Base-by-base conservation (phyloP, 2,329 filamentous ascomycete genomes). In the Penicillium sclerotiorum region DNA sequence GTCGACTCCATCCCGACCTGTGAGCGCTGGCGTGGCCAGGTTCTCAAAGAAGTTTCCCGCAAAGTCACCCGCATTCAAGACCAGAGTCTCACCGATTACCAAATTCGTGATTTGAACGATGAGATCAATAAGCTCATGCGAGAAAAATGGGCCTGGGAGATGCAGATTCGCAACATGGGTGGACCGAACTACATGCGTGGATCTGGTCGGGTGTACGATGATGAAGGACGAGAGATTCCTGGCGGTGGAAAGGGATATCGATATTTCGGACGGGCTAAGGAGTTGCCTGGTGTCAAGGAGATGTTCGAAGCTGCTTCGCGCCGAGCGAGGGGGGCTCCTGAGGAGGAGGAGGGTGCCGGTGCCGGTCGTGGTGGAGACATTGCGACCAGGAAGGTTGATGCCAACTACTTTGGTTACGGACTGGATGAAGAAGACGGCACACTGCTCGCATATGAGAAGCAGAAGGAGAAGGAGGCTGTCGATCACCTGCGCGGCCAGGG, bases 81-180 rank as follows among this genome's bases (percentile, higher is more conserved):
- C 63, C 78, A 84, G 8, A 86, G 87, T 39, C 81, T 99, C n/a
- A 90, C 85, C 73, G 94, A 99, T 79, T 97, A 89, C 77, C 94
- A 97, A 79, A 90, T 99, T 72, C 87, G 94, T 66, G 94, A 99
- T 73, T 80, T 99, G 68, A 99, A 99, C 77, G 94, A 99, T 73
- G 94, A 99, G 75, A 95, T 99, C 80, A 99, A 99, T 80, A 95
- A 96, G 76, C 82, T 96, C 55, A 96, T 99, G 90, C 86, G 91
- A 57, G 94, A 99, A 78, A 99, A 99, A 75, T 91, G 95, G 81
- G 92, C 95, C 82, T 99, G 94, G 94, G 94, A 99, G 78, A 84
- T 94, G 62, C 91, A 96, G 74, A 96, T 99, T 61, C 83, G 92
- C 50, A 95, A 95, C 65, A 72, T 97, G 20, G 94, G 94, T n/a